Percentiles rank a stretch among this genome's conserved stretches.
These are phyloP conservation scores for Microthyrium microscopicum DNA, from an alignment of 2,329 filamentous ascomycete species.

Conservation along the genomic window DNA sequence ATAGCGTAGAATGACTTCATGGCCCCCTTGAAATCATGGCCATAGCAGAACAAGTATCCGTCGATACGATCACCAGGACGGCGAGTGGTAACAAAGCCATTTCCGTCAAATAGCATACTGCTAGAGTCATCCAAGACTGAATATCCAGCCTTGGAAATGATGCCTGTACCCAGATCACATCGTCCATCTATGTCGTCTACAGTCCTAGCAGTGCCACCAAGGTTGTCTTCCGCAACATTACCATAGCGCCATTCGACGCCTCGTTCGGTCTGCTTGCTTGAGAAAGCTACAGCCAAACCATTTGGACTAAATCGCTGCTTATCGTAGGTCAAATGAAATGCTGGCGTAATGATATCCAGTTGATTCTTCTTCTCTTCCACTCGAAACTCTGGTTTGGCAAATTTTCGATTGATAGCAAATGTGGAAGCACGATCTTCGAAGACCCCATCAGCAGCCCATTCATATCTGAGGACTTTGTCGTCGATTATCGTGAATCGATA, in stretches of 20 bases:
- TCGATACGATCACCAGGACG: conserved; percentile 33
- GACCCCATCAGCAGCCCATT: conserved; percentile 41
- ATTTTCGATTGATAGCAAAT: conserved; percentile 40
- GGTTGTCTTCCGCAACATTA: conserved; percentile 24
- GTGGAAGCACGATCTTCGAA: conserved; percentile 48
- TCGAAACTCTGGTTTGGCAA: conserved; percentile 31
- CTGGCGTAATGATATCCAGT: conserved; percentile 39
- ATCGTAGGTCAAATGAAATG: conserved; percentile 41
- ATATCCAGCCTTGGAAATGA: conserved; percentile 35
- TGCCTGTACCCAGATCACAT: conserved; percentile 31
- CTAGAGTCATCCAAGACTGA: conserved; percentile 36
- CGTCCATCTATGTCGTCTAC: conserved; percentile 38
- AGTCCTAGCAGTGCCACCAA: conserved; percentile 35
- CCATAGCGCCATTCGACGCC: conserved; percentile 35
- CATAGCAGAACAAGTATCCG: conserved; percentile 44
- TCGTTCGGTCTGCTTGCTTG: conserved; percentile 6
- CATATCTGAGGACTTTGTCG: conserved; percentile 40
- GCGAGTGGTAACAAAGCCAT: conserved; percentile 36
- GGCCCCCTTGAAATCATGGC: conserved; percentile 37
- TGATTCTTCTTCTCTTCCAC: conserved; percentile 28
- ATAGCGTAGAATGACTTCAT: conserved; percentile 38
- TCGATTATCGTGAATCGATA: conserved; percentile 45
- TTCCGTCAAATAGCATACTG: conserved; percentile 38
- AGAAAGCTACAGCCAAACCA: conserved; percentile 23
- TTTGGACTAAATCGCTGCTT: conserved; percentile 36